Base-by-base conservation (phyloP, 2,329 filamentous ascomycete genomes). In the Pseudocercospora fuligena region DNA sequence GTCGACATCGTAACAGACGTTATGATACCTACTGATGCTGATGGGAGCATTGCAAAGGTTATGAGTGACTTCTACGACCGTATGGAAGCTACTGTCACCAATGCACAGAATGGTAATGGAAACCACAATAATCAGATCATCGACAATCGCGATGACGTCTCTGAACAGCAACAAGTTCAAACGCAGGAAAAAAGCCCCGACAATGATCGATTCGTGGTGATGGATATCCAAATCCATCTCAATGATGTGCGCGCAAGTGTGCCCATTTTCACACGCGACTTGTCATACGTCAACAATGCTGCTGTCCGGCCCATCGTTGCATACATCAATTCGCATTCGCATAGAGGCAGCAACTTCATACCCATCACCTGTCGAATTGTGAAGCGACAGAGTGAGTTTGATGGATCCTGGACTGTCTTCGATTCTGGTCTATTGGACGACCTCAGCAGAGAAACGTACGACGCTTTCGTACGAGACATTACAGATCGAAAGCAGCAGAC, bases 1-100 rank as follows among this genome's bases (percentile, higher is more conserved):
- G 93, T 99, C 47, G 95, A 99, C 77, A 97, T 99, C 68, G 90
- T 98, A 14, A 92, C 95, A 6, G 95, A 99, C 75, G 89, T 99
- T 70, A 94, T 97, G 88, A 92, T 99, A 68, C 95, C 95, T 0
- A 88, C 89, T 33, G 95, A 98, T 63, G 88, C 89, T 47, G 92
- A 97, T 66, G 93, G 94, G 69, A 92, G 94, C 69, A 90, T 99
- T 64, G 91, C 90, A 25, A 97, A 97, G 78, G 93, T 97, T 54
- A 92, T 99, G 87, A 90, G 91, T n/a, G 94, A 97, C 76, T 94
- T 99, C 74, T 98, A 98, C 79, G 94, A 98, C 78, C 92, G 93
- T 68, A 88, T 99, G 76, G 95, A 99, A 80, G 93, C 95, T 51
- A 93, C 93, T 0, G 93, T 98, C 23, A 93, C 90, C 1, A 59